Base-by-base conservation (phyloP, 2,329 filamentous ascomycete genomes). In the Fusarium sp. region DNA sequence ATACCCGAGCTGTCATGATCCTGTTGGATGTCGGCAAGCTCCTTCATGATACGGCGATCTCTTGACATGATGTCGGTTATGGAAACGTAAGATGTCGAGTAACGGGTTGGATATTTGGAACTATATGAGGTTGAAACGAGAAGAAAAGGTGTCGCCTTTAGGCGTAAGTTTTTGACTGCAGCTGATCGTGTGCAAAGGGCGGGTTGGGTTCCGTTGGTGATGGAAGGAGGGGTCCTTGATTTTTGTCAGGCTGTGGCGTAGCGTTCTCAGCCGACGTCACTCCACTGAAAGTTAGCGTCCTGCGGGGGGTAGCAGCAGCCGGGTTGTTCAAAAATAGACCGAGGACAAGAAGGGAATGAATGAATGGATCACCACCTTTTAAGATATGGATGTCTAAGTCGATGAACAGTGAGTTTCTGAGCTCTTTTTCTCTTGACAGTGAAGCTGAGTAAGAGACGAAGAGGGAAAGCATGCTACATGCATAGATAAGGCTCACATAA, bases 1-100 rank as follows among this genome's bases (percentile, higher is more conserved):
- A 98, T 93, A 65, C 93, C 91, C 22, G 94, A 97, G 66, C 88
- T 87, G 59, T 87, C 86, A 65, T 78, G 82, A 85, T 99, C 96
- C 65, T 85, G 84, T 52, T 89, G 82, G 71, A 96, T 93, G 76
- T 95, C 93, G 66, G 83, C 82, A 59, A 96, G 85, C 85, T 96
- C 93, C 81, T 94, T 95, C 70, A 87, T 83, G 56, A 96, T 87
- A 53, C 90, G 86, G 53, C 89, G 85, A 61, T 86, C 82, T 67
- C 84, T 48, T 42, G 63, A 58, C 46, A 61, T 87, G 46, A 82
- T 84, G 53, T 84, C 78, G 84, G 85, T 74, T 34, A 24, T 14
- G 45, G 37, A 34, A 32, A 20, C 41, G 13, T 24, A 29, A 24
- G 9, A 32, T 32, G 13, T 16, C 24, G 10, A 24, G 12, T 22